Evolutionary conservation across 1,284 basidiomycete species (phyloP).

Genomic region (Ganoderma sp.): DNA sequence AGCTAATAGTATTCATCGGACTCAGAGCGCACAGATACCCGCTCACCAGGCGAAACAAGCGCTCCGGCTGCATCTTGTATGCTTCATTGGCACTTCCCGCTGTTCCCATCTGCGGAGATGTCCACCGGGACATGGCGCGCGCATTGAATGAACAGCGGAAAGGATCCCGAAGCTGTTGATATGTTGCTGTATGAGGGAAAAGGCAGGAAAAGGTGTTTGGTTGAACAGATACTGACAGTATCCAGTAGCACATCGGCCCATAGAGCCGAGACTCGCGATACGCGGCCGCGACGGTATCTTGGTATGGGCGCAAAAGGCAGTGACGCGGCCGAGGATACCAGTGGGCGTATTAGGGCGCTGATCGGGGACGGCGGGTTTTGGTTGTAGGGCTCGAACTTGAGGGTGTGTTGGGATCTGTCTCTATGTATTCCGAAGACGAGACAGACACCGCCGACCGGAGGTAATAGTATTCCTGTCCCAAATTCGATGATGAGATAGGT

Average conservation of each 20-base stretch:
- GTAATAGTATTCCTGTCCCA: not conserved
- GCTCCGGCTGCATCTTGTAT: not conserved
- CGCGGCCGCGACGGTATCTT: not conserved
- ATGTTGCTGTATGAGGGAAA: not conserved
- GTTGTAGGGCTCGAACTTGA: not conserved
- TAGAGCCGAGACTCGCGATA: not conserved
- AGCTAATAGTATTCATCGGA: not conserved
- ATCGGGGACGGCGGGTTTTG: not conserved
- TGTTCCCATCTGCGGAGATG: not conserved
- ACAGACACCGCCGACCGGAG: not conserved
- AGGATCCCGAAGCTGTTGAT: not conserved
- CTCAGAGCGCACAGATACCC: not conserved
- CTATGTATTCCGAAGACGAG: not conserved
- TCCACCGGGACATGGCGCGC: not conserved
- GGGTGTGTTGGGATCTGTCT: not conserved
- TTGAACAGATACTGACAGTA: not conserved
- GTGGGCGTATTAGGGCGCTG: not conserved
- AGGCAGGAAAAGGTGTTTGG: not conserved
- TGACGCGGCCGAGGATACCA: not conserved
- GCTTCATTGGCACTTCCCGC: not conserved
- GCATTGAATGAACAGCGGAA: not conserved
- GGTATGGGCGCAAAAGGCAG: not conserved
- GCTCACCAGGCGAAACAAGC: not conserved
- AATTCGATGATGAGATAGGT: not conserved
- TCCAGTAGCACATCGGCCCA: not conserved